Base-by-base conservation (phyloP, 2,329 filamentous ascomycete genomes). In the Trichothecium sympodiale region DNA sequence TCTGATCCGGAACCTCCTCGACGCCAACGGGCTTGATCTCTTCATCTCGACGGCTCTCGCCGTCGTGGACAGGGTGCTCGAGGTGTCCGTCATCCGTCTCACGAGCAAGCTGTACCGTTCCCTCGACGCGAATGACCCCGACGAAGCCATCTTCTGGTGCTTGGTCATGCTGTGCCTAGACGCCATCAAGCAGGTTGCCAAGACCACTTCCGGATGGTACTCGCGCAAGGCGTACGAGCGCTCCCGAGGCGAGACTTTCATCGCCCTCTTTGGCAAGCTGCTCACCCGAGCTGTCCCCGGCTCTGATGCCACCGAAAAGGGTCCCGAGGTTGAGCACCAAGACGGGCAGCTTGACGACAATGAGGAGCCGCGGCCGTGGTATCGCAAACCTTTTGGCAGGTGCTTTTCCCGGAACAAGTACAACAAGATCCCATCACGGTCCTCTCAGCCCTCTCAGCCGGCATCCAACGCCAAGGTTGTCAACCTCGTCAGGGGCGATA, bases 401-500 rank as follows among this genome's bases (percentile, higher is more conserved):
- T 14, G 15, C 31, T 5, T 18, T 20, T 12, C 6, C 20, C 3
- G 5, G 13, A n/a, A 29, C 14, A 3, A 4, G n/a, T n/a, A n/a
- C 9, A 16, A 23, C 5, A 14, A 5, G 29, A 13, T 12, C 16
- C 29, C n/a, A n/a, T n/a, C n/a, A n/a, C n/a, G n/a, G n/a, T n/a
- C n/a, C n/a, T n/a, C n/a, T n/a, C n/a, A n/a, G n/a, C n/a, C n/a
- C n/a, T n/a, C n/a, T n/a, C n/a, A n/a, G 37, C 73, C 81, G 3
- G 85, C 87, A 0, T 86, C 83, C 0, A 89, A 88, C 59, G 87
- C 87, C 7, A 94, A 94, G 51, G 91, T 94, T 35, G 71, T 94
- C 41, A 94, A 94, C 47, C 59, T 94, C 3, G 83, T 94, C 65
- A 78, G 85, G 33, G 77, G 72, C 39, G 84, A 91, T 52, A 83